phyloP scores from a whole-genome alignment of 768 basidiomycete genomes.

The Lactarius deliciosus region DNA sequence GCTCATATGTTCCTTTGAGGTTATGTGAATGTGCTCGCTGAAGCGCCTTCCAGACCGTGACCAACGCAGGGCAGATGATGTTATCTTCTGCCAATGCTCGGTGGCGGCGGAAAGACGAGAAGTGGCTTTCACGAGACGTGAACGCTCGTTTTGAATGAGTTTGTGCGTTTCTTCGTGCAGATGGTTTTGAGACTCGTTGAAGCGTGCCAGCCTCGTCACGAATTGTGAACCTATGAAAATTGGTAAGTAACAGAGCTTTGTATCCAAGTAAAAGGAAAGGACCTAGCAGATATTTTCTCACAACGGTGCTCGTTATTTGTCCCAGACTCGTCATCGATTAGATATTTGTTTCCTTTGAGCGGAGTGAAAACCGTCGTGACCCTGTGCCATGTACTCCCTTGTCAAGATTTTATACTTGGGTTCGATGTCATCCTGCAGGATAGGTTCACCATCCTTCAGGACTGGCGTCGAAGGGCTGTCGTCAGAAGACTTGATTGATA shows the following conservation, averaged over 20 bases:
- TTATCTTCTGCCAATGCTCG: constrained; percentile 51
- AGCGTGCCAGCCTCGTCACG: constrained; percentile 60
- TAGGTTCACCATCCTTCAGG: constrained; percentile 49
- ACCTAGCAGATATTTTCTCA: constrained; percentile 86
- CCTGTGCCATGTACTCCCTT: constrained; percentile 81
- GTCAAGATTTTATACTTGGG: constrained; percentile 78
- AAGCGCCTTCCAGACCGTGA: constrained; percentile 55
- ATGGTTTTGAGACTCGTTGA: constrained; percentile 36
- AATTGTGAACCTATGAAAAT: constrained; percentile 60
- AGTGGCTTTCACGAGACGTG: constrained; percentile 25
- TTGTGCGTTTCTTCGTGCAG: constrained; percentile 47
- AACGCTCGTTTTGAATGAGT: constrained; percentile 50
- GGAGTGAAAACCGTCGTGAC: constrained; percentile 80
- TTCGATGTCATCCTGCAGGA: constrained; percentile 51
- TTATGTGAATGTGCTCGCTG: constrained; percentile 56
- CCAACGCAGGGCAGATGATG: constrained; percentile 43
- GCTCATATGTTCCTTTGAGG: constrained; percentile 74
- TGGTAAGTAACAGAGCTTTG: constrained; percentile 6
- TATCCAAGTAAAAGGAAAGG: background rate
- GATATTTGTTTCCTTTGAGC: constrained; percentile 60
- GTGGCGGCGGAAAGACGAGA: constrained; percentile 34
- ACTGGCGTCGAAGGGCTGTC: constrained; percentile 31
- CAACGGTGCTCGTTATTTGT: constrained; percentile 73
- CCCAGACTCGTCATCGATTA: constrained; percentile 84
- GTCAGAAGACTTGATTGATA: constrained; percentile 24